Conservation (phyloP, 768 basidiomycete species). For the Macrolepiota dolichaula region DNA sequence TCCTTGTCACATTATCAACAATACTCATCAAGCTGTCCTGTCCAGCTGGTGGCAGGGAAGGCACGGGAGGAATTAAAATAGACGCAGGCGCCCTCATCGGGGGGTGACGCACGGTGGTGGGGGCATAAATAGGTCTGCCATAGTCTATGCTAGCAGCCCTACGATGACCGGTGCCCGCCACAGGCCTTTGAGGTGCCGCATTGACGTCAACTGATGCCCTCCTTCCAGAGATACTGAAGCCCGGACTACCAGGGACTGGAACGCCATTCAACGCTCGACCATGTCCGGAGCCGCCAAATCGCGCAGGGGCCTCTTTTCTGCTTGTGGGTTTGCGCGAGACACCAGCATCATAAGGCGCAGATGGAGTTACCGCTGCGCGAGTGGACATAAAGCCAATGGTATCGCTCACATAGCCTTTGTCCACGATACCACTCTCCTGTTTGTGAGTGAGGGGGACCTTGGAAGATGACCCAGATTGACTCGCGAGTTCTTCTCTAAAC, state of each 20-base stretch:
- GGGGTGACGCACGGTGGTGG: not conserved
- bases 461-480: not conserved
- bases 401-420: conserved; percentile 7
- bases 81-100: not conserved
- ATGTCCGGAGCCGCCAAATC: not conserved
- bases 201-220: conserved; percentile 6
- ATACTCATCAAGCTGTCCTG: conserved; percentile 58
- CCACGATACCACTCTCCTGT: not conserved
- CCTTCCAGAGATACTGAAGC: not conserved
- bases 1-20: conserved; percentile 55
- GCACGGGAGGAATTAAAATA: not conserved
- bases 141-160: conserved; percentile 2
- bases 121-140: not conserved
- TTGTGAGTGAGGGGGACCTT: not conserved
- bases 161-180: not conserved
- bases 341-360: not conserved
- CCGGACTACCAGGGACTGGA: not conserved
- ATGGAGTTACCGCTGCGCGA: not conserved
- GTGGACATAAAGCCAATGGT: not conserved
- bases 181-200: not conserved
- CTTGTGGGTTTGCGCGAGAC: not conserved
- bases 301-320: not conserved
- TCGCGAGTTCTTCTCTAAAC: conserved; percentile 5
- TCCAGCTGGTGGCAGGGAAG: not conserved
- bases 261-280: not conserved